Conservation (phyloP, 1,139 yeast species). For the Magnusiomyces paraingens region DNA sequence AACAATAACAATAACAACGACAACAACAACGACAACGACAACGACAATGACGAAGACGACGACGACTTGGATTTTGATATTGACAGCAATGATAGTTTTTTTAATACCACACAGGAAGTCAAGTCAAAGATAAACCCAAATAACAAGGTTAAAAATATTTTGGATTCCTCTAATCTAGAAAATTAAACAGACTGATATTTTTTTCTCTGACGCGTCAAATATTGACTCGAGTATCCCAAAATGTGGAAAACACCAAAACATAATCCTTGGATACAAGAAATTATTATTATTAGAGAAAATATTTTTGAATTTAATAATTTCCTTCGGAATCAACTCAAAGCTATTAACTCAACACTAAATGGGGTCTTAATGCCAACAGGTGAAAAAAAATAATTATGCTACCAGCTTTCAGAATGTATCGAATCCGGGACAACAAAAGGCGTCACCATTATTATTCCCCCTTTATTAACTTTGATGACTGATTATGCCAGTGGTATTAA, state of each 20-base stretch:
- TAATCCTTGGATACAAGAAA: conserved; percentile 62
- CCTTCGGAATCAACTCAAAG: conserved; percentile 80
- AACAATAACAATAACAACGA: too few relatives aligned
- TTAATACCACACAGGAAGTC: too few relatives aligned
- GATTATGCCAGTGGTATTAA: conserved; percentile 86
- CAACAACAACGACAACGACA: too few relatives aligned
- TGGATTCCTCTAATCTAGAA: too few relatives aligned
- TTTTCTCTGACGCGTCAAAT: too few relatives aligned
- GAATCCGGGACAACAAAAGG: conserved; percentile 66
- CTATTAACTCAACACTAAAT: conserved; percentile 69
- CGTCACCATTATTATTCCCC: conserved; percentile 90
- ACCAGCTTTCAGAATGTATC: conserved; percentile 88
- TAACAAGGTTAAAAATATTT: too few relatives aligned
- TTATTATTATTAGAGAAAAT: conserved; percentile 47
- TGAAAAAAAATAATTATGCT: conserved; percentile 95
- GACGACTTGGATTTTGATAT: too few relatives aligned
- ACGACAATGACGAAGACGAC: too few relatives aligned
- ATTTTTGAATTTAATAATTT: conserved; percentile 63
- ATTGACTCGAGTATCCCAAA: too few relatives aligned
- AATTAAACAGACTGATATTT: too few relatives aligned
- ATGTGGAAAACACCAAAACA: neutral
- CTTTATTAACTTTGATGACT: conserved; percentile 92
- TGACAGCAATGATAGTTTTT: too few relatives aligned
- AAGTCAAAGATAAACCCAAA: too few relatives aligned
- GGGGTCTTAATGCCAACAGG: conserved; percentile 99